Conservation (phyloP, 2,329 filamentous ascomycete species). For the Paraconiothyrium brasiliense region DNA sequence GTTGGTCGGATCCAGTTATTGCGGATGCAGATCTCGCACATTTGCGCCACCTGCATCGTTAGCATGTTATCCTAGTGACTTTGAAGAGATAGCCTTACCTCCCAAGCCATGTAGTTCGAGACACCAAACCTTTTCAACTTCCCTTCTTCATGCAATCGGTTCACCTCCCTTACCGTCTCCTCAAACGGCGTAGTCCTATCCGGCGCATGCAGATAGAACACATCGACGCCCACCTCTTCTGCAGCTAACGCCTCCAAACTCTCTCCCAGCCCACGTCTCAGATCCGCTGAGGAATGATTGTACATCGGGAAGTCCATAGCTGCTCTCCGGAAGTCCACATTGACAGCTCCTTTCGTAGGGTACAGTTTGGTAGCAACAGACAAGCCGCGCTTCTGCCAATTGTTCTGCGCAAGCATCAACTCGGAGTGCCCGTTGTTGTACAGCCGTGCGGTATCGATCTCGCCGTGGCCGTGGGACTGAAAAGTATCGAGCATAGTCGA, state of each 20-base stretch:
- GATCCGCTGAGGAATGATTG: neutral
- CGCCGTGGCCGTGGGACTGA: slow-evolving; percentile 40
- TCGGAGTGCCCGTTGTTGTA: slow-evolving; percentile 52
- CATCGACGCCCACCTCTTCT: slow-evolving; percentile 40
- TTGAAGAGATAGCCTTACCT: slow-evolving; percentile 48
- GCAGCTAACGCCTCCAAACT: slow-evolving; percentile 20
- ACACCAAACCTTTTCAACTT: slow-evolving; percentile 57
- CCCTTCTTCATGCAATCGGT: slow-evolving; percentile 57
- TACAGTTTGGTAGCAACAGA: slow-evolving; percentile 57
- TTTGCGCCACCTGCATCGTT: slow-evolving; percentile 53
- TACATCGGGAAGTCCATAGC: neutral
- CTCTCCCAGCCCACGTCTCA: neutral
- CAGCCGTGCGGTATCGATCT: slow-evolving; percentile 52
- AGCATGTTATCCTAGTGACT: neutral
- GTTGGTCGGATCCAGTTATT: slow-evolving; percentile 55
- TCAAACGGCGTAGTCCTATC: slow-evolving; percentile 55
- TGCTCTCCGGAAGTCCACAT: neutral
- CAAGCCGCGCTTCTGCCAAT: slow-evolving; percentile 53
- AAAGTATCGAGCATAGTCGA: slow-evolving; percentile 42
- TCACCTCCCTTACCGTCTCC: slow-evolving; percentile 57
- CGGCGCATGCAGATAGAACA: slow-evolving; percentile 59
- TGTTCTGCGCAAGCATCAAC: slow-evolving; percentile 54
- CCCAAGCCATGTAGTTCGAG: slow-evolving; percentile 54
- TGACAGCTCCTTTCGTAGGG: slow-evolving; percentile 29
- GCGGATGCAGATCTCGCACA: slow-evolving; percentile 55